Evolutionary conservation across 176 grass and related monocot genomes (phyloP).

Genomic region (Miscanthus lutarioriparius): DNA sequence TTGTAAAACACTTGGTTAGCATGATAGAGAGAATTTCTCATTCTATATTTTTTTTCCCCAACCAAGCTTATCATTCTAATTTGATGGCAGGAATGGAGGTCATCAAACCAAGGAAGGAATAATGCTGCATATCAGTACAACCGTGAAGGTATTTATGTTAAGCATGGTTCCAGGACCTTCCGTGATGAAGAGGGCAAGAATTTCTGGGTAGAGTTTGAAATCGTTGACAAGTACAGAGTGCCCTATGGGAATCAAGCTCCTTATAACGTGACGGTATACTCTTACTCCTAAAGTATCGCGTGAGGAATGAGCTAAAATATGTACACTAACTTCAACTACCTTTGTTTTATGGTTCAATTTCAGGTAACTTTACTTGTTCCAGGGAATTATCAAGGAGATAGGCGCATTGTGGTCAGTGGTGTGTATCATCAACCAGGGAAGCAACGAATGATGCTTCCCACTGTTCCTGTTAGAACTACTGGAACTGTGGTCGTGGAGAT

Average conservation of each 20-base stretch:
- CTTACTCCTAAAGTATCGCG: not conserved
- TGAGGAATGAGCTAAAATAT: constrained; percentile 22
- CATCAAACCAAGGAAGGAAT: constrained; percentile 80
- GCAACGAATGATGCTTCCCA: constrained; percentile 83
- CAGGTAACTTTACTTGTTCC: constrained; percentile 93
- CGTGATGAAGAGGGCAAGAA: constrained; percentile 91
- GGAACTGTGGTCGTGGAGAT: constrained; percentile 84
- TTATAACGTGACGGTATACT: constrained; percentile 90
- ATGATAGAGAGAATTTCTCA: not conserved
- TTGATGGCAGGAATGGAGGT: constrained; percentile 83
- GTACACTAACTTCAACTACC: constrained; percentile 16
- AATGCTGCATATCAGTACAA: constrained; percentile 70
- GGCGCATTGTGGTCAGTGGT: constrained; percentile 57
- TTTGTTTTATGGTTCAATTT: constrained; percentile 25
- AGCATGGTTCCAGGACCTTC: constrained; percentile 69
- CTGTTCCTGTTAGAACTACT: constrained; percentile 90
- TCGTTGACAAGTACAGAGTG: constrained; percentile 80
- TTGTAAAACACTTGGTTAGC: not conserved
- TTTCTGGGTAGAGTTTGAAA: constrained; percentile 92
- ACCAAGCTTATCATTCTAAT: constrained; percentile 7
- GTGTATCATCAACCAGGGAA: constrained; percentile 73
- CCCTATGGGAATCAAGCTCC: constrained; percentile 87
- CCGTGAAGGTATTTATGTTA: constrained; percentile 71
- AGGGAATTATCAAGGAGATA: constrained; percentile 95
- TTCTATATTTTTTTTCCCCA: not conserved